These are phyloP conservation scores for Diphasiastrum complanatum DNA, from an alignment of 83 land plant species.

Conservation along the genomic window DNA sequence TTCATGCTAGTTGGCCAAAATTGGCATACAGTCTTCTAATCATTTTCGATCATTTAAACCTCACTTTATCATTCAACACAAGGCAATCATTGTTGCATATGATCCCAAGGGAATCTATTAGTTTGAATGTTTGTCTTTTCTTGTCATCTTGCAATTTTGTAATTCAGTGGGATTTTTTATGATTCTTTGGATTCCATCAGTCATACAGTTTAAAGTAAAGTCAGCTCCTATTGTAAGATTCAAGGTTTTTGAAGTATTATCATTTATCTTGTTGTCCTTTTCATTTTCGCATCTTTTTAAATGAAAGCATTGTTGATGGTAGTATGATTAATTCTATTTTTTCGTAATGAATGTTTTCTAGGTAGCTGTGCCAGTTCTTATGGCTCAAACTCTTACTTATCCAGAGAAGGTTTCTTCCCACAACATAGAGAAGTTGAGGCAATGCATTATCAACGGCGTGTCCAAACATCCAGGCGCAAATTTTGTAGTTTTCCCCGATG, in stretches of 20 bases:
- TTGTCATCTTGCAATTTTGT: too few species aligned
- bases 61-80: too few species aligned
- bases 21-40: too few species aligned
- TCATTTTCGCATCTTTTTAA: background rate
- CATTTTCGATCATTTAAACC: too few species aligned
- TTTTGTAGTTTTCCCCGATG: constrained; percentile 40
- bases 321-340: background rate
- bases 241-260: constrained; percentile 1
- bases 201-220: too few species aligned
- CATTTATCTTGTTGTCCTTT: background rate
- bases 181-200: too few species aligned
- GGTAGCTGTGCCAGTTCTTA: constrained; percentile 87
- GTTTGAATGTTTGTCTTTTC: too few species aligned
- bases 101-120: too few species aligned
- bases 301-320: background rate
- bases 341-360: constrained; percentile 15
- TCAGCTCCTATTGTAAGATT: too few species aligned
- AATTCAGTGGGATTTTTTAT: too few species aligned
- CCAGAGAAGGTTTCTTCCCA: constrained; percentile 82
- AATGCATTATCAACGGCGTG: constrained; percentile 71
- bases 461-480: constrained; percentile 85
- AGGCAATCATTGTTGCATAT: too few species aligned
- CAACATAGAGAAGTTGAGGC: constrained; percentile 84
- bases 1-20: too few species aligned
- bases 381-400: constrained; percentile 80